Base-by-base conservation (phyloP, 1,139 yeast genomes). In the Suhomyces ambrosiae region DNA sequence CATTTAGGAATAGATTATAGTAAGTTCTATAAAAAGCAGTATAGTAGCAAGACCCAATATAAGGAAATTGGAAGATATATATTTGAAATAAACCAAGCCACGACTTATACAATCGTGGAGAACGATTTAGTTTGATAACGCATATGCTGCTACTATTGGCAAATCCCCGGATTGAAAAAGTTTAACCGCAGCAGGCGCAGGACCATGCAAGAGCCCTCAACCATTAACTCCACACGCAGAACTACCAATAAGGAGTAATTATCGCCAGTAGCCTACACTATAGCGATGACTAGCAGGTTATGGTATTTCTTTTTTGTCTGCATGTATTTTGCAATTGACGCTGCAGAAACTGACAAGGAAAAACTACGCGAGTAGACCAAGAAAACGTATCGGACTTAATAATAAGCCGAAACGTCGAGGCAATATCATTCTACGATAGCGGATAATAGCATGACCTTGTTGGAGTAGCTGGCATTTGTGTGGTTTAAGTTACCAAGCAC, bases 61-160 rank as follows among this genome's bases (percentile, higher is more conserved):
- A 4, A 11, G 27, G 27, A 24, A 5, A 4, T 24, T n/a, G 27
- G 9, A 11, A 12, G 23, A 11, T 32, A 31, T 32, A 32, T 32
- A 32, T 32, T 4, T 27, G 30, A 11, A 23, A 27, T 32, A 19
- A 21, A 19, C 35, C 30, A 17, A 27, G 30, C 24, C 35, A 32
- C 35, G 35, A 32, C 35, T 21, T 16, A 26, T 15, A 16, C 11
- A 25, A 32, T 32, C 27, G 35, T 27, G 30, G 35, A 27, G 35
- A 19, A 27, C 24, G 15, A 24, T 24, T 7, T n/a, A n/a, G 7
- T 23, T 10, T 5, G 27, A 24, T 24, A 24, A 24, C 27, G 12
- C 15, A 11, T 4, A 11, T 5, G 15, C 5, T 24, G 5, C 5
- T 24, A 11, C 9, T 12, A 24, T 11, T 24, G 14, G 27, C 15